phyloP scores from a whole-genome alignment of 805 yeast genomes.

The Ogataea sp. region DNA sequence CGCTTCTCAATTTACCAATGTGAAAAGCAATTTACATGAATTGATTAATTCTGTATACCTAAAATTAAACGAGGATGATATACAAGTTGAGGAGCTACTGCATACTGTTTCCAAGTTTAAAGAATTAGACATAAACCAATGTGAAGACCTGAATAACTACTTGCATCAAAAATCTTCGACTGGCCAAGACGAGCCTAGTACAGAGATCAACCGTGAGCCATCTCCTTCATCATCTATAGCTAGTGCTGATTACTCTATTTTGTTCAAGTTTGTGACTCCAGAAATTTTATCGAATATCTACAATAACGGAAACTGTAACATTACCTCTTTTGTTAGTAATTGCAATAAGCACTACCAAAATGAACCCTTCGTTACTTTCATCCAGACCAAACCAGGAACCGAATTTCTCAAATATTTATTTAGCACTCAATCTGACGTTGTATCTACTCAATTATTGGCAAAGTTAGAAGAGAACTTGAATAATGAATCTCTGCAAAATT shows the following conservation, averaged over 20 bases:
- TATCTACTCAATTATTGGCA: constrained; percentile 6
- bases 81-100: constrained; percentile 6
- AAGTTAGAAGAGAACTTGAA: constrained; percentile 14
- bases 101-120: constrained; percentile 7
- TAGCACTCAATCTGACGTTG: constrained; percentile 1
- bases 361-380: constrained; percentile 12
- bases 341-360: constrained; percentile 16
- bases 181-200: no score
- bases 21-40: constrained; percentile 21
- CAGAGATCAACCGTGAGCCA: neutral
- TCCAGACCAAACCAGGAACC: neutral
- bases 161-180: constrained; percentile 9
- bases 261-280: constrained; percentile 26
- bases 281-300: constrained; percentile 28
- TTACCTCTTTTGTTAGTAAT: constrained; percentile 12
- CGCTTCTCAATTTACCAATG: constrained; percentile 5
- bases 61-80: constrained; percentile 18
- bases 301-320: constrained; percentile 14
- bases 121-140: constrained; percentile 13
- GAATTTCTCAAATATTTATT: constrained; percentile 13
- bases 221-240: constrained; percentile 1
- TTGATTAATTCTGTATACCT: constrained; percentile 26
- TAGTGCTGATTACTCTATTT: constrained; percentile 4
- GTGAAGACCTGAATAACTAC: constrained; percentile 13
- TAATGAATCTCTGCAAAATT: constrained; percentile 5